Evolutionary conservation across 306 rosid genomes (phyloP).

Genomic region (Dryas alaskensis): DNA sequence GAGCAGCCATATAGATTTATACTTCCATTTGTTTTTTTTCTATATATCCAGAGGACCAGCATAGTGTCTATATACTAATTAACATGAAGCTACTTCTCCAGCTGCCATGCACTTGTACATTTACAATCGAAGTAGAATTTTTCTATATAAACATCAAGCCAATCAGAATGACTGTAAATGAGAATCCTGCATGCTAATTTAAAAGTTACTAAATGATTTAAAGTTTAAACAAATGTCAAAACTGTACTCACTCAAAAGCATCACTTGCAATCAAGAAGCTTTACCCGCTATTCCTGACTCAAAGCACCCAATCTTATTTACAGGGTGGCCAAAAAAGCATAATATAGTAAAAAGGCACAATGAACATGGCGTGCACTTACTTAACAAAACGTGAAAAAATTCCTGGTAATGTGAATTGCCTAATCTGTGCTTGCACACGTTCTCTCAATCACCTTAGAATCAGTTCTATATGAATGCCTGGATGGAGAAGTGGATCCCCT

Average conservation of each 20-base stretch:
- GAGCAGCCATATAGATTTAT: background rate
- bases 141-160: background rate
- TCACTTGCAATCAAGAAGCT: slow-evolving; percentile 44
- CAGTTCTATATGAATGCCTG: slow-evolving; percentile 79
- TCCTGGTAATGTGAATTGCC: slow-evolving; percentile 29
- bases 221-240: background rate
- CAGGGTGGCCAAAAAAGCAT: slow-evolving; percentile 41
- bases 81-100: slow-evolving; percentile 1
- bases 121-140: background rate
- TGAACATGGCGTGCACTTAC: slow-evolving; percentile 46
- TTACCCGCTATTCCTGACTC: slow-evolving; percentile 28
- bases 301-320: slow-evolving; percentile 35
- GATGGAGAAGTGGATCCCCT: slow-evolving; percentile 94
- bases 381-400: slow-evolving; percentile 15
- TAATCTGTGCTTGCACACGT: slow-evolving; percentile 96
- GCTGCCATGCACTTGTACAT: background rate
- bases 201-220: background rate
- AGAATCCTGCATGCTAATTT: background rate
- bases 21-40: slow-evolving; percentile 4
- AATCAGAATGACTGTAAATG: too few species aligned
- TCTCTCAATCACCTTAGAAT: slow-evolving; percentile 90
- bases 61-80: background rate
- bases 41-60: background rate
- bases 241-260: slow-evolving; percentile 31
- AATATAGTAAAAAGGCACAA: slow-evolving; percentile 31